Conservation (phyloP, 73 alveolate species). For the Effrenium voratum region DNA sequence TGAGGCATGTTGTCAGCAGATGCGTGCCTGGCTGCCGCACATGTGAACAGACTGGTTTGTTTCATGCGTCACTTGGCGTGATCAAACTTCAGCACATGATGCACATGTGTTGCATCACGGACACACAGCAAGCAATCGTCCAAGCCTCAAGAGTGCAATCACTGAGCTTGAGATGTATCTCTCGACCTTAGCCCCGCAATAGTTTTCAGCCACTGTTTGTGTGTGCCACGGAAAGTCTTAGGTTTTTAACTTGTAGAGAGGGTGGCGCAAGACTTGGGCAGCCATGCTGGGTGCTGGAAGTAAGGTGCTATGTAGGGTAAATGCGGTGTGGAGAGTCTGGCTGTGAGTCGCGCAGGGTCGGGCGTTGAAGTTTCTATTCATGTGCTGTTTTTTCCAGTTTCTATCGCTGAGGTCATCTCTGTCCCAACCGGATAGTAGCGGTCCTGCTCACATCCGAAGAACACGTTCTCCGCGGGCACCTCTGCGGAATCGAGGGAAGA, state of each 20-base stretch:
- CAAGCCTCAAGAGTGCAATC: slow-evolving; percentile 70
- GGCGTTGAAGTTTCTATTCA: no score
- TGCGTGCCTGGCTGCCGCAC: not conserved
- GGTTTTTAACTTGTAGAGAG: no score
- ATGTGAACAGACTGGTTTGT: not conserved
- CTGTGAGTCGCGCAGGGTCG: no score
- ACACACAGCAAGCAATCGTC: not conserved
- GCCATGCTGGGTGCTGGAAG: no score
- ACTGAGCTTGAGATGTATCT: slow-evolving; percentile 86
- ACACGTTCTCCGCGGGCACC: slow-evolving; percentile 46
- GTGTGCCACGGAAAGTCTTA: no score
- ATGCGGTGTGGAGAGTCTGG: no score
- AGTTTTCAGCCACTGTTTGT: no score
- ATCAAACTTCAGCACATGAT: no score
- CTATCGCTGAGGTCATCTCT: not conserved
- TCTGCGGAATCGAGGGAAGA: not conserved
- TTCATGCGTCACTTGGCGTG: no score
- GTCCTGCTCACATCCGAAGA: slow-evolving; percentile 80
- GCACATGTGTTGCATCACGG: not conserved
- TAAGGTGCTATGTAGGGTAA: no score
- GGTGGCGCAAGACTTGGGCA: no score
- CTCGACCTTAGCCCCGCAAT: slow-evolving; percentile 3
- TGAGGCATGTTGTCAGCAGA: slow-evolving; percentile 21
- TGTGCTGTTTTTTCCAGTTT: no score
- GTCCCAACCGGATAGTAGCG: slow-evolving; percentile 85